Evolutionary conservation across 2,329 filamentous ascomycete genomes (phyloP).

Genomic region (Verticillium nubilum): DNA sequence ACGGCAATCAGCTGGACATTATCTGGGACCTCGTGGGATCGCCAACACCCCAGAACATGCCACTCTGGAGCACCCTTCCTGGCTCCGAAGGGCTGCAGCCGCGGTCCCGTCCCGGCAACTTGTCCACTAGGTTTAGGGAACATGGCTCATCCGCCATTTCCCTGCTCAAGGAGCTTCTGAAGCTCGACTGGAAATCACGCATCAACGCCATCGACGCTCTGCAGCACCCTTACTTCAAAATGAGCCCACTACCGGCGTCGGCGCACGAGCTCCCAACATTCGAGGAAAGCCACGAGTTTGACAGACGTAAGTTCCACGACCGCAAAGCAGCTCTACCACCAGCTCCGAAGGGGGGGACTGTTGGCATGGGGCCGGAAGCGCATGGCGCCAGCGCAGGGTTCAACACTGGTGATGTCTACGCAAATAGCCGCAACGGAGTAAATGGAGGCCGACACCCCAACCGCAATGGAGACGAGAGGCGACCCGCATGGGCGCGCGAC

Average conservation of each 20-base stretch:
- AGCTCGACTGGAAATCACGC: constrained; percentile 80
- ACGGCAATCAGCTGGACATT: constrained; percentile 82
- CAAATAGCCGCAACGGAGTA: constrained; percentile 29
- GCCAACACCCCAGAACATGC: constrained; percentile 88
- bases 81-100: constrained; percentile 72
- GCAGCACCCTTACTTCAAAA: constrained; percentile 86
- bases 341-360: constrained; percentile 84
- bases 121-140: constrained; percentile 71
- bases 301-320: constrained; percentile 83
- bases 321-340: constrained; percentile 81
- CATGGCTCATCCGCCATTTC: constrained; percentile 69
- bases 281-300: constrained; percentile 94
- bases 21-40: constrained; percentile 92
- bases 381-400: constrained; percentile 44
- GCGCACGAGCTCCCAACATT: constrained; percentile 87
- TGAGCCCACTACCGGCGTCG: constrained; percentile 68
- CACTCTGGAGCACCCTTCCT: constrained; percentile 77
- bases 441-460: constrained; percentile 40
- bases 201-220: constrained; percentile 93
- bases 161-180: constrained; percentile 75
- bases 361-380: constrained; percentile 63
- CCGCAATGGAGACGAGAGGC: constrained; percentile 34
- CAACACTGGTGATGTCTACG: constrained; percentile 44
- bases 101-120: constrained; percentile 54
- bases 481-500: constrained; percentile 52